These are phyloP conservation scores for Plenodomus biglobosus DNA, from an alignment of 2,329 filamentous ascomycete genomes.

Conservation along the genomic window DNA sequence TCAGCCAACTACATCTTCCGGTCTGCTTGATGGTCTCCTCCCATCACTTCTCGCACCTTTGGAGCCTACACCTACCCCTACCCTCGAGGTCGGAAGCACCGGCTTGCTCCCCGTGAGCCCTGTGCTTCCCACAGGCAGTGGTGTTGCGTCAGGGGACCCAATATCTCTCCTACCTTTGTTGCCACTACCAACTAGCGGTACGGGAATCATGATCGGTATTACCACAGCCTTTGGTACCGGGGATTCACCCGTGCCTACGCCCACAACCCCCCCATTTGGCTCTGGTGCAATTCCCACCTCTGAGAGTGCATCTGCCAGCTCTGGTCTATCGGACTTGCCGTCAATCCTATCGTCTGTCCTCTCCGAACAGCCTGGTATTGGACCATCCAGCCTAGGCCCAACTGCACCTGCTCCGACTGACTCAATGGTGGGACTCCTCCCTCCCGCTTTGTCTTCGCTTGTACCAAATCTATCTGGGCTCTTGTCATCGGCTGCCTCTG, in stretches of 20 bases:
- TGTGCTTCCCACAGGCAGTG: constrained; percentile 24
- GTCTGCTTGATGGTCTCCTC: constrained; percentile 13
- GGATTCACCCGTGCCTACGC: constrained; percentile 8
- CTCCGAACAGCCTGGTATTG: constrained; percentile 23
- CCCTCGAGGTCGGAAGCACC: constrained; percentile 19
- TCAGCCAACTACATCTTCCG: constrained; percentile 15
- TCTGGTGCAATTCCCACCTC: constrained; percentile 28
- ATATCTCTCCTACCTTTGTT: not conserved
- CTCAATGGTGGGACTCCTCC: constrained; percentile 18
- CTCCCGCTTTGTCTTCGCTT: constrained; percentile 18
- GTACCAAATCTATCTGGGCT: constrained; percentile 19
- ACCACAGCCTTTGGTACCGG: constrained; percentile 39
- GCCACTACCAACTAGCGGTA: constrained; percentile 25
- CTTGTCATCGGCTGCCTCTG: constrained; percentile 21
- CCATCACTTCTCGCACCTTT: constrained; percentile 15
- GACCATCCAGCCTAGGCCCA: constrained; percentile 15
- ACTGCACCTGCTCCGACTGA: constrained; percentile 18
- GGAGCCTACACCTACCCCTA: constrained; percentile 11
- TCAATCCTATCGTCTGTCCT: constrained; percentile 22
- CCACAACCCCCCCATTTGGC: constrained; percentile 12
- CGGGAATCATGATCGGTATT: constrained; percentile 40
- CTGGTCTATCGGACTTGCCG: constrained; percentile 14
- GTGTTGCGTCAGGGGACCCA: constrained; percentile 2
- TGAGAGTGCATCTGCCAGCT: constrained; percentile 15
- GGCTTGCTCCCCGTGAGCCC: constrained; percentile 26